phyloP scores from a whole-genome alignment of 306 rosid genomes.

The Inga laurina region DNA sequence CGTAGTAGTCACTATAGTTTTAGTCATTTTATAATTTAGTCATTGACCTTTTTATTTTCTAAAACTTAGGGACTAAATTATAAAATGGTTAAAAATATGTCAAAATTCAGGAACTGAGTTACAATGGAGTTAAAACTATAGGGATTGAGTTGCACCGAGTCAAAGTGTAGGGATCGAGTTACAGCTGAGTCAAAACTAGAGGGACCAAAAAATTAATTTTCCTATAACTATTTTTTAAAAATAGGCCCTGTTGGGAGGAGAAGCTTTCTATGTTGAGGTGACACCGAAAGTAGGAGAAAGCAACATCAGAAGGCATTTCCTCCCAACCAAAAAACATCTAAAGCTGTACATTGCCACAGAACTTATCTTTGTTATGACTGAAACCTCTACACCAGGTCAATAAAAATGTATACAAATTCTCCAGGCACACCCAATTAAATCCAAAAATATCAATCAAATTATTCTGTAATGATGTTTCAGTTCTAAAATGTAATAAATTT shows the following conservation, averaged over 20 bases:
- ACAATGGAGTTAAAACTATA: too few species aligned
- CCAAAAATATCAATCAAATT: background rate
- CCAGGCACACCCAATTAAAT: background rate
- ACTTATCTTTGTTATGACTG: background rate
- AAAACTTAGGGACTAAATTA: too few species aligned
- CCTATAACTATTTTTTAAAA: background rate
- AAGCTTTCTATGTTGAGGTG: conserved; percentile 5
- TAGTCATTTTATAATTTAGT: too few species aligned
- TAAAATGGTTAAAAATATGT: too few species aligned
- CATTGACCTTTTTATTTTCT: too few species aligned
- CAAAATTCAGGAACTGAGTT: too few species aligned
- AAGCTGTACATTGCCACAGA: background rate
- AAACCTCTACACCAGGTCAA: background rate
- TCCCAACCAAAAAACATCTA: background rate
- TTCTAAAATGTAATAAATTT: background rate
- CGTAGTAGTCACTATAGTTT: too few species aligned
- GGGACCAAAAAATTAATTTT: too few species aligned
- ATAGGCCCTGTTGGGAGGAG: background rate
- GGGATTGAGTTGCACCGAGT: too few species aligned
- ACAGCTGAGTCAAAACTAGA: too few species aligned
- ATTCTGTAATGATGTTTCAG: background rate
- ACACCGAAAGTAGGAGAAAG: background rate
- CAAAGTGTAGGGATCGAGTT: too few species aligned
- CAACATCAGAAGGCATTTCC: background rate
- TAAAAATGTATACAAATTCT: background rate